phyloP scores from a whole-genome alignment of 2,329 filamentous ascomycete species.

The Penicillium sp. region DNA sequence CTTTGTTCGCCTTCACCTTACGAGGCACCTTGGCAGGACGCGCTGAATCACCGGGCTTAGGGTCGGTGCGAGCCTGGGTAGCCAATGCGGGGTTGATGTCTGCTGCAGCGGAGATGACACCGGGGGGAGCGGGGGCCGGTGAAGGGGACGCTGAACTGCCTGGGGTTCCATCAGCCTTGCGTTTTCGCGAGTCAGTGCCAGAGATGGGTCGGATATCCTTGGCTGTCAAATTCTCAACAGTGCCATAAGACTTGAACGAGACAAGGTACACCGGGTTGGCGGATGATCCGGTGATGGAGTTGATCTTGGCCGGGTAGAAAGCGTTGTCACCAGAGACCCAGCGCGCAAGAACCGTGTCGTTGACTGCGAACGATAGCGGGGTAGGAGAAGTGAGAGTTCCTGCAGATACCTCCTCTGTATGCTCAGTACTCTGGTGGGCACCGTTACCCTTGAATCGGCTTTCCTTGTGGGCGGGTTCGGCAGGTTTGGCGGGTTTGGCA shows the following conservation, averaged over 20 bases:
- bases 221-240: constrained; percentile 73
- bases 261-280: constrained; percentile 89
- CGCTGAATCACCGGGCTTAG: constrained; percentile 58
- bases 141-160: constrained; percentile 47
- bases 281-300: constrained; percentile 88
- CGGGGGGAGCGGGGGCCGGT: constrained; percentile 44
- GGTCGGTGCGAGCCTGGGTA: constrained; percentile 61
- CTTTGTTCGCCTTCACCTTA: constrained; percentile 82
- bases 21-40: constrained; percentile 66
- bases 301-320: constrained; percentile 90
- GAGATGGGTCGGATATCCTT: constrained; percentile 79
- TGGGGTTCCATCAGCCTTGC: constrained; percentile 77
- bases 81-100: constrained; percentile 64
- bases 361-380: constrained; percentile 68
- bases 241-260: constrained; percentile 85
- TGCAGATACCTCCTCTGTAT: constrained; percentile 50
- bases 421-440: constrained; percentile 46
- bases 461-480: constrained; percentile 54
- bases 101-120: constrained; percentile 63
- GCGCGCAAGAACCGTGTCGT: constrained; percentile 84
- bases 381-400: constrained; percentile 46
- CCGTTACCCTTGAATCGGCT: constrained; percentile 74
- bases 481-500: constrained; percentile 40
- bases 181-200: constrained; percentile 64
- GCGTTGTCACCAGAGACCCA: constrained; percentile 85